A percentile compares a stretch with the other conserved stretches of the same genome.
Evolutionary conservation across 805 yeast genomes (phyloP).

Genomic region (Wickerhamiella azymoides): DNA sequence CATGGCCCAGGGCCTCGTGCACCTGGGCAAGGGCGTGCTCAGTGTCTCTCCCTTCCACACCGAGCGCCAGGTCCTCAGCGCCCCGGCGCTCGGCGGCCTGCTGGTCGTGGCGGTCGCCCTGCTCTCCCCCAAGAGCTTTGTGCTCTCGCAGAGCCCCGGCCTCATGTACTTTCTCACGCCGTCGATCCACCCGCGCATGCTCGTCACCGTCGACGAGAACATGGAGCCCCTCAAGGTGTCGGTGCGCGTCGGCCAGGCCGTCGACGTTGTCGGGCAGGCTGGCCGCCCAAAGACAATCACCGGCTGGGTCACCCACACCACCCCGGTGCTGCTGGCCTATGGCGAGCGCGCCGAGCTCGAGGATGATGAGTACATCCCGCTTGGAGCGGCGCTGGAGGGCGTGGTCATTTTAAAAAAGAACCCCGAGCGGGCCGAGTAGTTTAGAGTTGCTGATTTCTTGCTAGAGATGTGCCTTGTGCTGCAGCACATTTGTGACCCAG

Average conservation of each 20-base stretch:
- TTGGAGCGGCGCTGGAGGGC: slow-evolving; percentile 77
- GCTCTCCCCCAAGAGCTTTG: slow-evolving; percentile 72
- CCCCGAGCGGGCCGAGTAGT: slow-evolving; percentile 34
- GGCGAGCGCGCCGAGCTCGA: slow-evolving; percentile 98
- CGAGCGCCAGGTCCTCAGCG: slow-evolving; percentile 75
- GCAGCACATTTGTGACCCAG: too few relatives aligned
- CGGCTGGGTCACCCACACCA: slow-evolving; percentile 98
- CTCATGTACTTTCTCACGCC: slow-evolving; percentile 75
- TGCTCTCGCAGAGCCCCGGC: slow-evolving; percentile 61
- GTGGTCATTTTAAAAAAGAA: slow-evolving; percentile 84
- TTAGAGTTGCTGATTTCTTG: too few relatives aligned
- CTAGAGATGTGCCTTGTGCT: slow-evolving; percentile 8
- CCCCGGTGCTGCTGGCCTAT: slow-evolving; percentile 84
- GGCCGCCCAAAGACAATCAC: slow-evolving; percentile 98
- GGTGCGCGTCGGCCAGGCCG: slow-evolving; percentile 97
- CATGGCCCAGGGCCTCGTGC: slow-evolving; percentile 87
- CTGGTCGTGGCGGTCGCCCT: slow-evolving; percentile 73
- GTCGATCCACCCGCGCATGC: slow-evolving; percentile 84
- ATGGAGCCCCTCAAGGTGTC: slow-evolving; percentile 86
- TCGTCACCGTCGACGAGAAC: slow-evolving; percentile 82
- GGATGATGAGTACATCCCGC: slow-evolving; percentile 78
- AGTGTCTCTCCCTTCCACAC: slow-evolving; percentile 79
- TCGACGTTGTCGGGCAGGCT: slow-evolving; percentile 96
- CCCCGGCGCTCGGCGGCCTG: slow-evolving; percentile 79
- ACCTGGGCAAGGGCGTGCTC: slow-evolving; percentile 91